Percentiles rank a stretch among this genome's conserved stretches.
Conservation (phyloP, 2,329 filamentous ascomycete species). For the Cordyceps farinosa region DNA sequence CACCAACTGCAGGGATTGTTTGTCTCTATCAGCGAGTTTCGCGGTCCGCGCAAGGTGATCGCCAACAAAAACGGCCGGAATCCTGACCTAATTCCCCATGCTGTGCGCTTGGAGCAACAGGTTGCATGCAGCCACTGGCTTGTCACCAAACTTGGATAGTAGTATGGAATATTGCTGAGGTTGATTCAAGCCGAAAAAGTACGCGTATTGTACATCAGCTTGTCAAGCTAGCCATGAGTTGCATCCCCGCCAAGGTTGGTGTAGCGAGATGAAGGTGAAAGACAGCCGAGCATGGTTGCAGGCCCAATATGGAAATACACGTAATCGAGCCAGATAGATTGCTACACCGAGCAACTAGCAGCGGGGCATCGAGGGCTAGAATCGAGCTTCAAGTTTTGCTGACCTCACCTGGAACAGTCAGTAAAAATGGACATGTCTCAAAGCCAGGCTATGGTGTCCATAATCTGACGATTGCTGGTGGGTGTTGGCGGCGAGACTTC, state of each 20-base stretch:
- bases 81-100: background rate
- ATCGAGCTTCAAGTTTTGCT: background rate
- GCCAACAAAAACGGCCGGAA: background rate
- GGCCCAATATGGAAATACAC: background rate
- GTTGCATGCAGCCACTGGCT: background rate
- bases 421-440: constrained; percentile 11
- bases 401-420: background rate
- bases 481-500: background rate
- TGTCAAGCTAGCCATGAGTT: background rate
- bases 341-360: constrained; percentile 2
- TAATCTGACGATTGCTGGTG: background rate
- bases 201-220: background rate
- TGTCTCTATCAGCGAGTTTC: constrained; percentile 3
- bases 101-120: background rate
- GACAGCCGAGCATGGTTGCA: background rate
- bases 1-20: background rate
- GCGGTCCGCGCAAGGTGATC: background rate
- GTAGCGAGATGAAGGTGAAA: background rate
- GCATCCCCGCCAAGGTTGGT: background rate
- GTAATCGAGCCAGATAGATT: background rate
- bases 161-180: background rate
- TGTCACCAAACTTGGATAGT: background rate
- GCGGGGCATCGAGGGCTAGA: background rate
- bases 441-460: background rate
- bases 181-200: background rate